Evolutionary conservation across 106 monocot genomes (phyloP).

Genomic region (Alisma plantagoaquatica): DNA sequence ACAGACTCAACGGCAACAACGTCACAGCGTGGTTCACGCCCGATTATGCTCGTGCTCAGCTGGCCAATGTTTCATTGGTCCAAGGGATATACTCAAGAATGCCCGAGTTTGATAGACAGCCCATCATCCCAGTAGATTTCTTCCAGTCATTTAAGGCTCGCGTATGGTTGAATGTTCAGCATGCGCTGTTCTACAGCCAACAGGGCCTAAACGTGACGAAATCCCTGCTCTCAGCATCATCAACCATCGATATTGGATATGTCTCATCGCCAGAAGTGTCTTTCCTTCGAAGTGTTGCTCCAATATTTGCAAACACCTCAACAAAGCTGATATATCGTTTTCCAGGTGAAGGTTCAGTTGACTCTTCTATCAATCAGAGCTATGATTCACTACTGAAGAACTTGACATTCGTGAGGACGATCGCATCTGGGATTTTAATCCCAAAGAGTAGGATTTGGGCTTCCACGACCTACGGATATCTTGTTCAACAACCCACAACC

Average conservation of each 20-base stretch:
- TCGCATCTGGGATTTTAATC: slow-evolving; percentile 81
- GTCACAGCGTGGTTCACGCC: background rate
- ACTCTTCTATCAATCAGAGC: slow-evolving; percentile 6
- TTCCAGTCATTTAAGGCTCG: slow-evolving; percentile 24
- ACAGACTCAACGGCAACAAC: background rate
- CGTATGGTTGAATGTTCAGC: slow-evolving; percentile 84
- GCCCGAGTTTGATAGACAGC: slow-evolving; percentile 21
- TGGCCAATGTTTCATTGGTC: slow-evolving; percentile 15
- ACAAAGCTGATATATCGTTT: slow-evolving; percentile 7
- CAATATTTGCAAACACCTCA: slow-evolving; percentile 4
- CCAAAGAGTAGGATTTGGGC: slow-evolving; percentile 88
- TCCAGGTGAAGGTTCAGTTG: background rate
- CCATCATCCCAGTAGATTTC: slow-evolving; percentile 41
- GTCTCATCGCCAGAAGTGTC: slow-evolving; percentile 44
- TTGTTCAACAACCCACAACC: slow-evolving; percentile 31
- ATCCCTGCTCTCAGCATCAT: slow-evolving; percentile 35
- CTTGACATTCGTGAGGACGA: slow-evolving; percentile 40
- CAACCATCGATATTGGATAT: slow-evolving; percentile 29
- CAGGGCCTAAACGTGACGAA: slow-evolving; percentile 81
- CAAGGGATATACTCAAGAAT: slow-evolving; percentile 38
- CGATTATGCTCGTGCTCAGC: background rate
- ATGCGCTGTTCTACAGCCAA: slow-evolving; percentile 65
- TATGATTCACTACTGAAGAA: slow-evolving; percentile 39
- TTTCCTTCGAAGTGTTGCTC: background rate
- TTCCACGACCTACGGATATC: slow-evolving; percentile 32